Percentiles rank a stretch among this genome's conserved stretches.
These are phyloP conservation scores for Forsythia viridissima DNA, from an alignment of 257 asterid genomes.

Conservation along the genomic window DNA sequence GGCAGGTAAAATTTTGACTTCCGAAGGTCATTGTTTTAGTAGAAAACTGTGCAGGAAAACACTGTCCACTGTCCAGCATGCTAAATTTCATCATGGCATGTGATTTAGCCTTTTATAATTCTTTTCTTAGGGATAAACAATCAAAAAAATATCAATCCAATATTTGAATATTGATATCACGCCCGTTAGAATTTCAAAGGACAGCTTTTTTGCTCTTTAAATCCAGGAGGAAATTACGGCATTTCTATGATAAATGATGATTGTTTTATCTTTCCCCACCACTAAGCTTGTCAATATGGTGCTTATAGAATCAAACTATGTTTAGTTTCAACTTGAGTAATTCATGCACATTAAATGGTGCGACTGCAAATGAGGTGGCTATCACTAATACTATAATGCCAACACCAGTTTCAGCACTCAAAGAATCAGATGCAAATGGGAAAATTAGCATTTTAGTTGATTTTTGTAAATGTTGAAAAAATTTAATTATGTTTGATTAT, in stretches of 20 bases:
- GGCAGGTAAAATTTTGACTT: not conserved
- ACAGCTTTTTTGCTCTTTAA: not conserved
- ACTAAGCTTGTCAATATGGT: not conserved
- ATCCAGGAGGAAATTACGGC: not conserved
- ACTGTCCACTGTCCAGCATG: not conserved
- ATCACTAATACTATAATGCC: slow-evolving; percentile 14
- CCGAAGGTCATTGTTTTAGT: not conserved
- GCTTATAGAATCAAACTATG: not conserved
- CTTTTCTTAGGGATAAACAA: not conserved
- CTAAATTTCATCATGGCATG: not conserved
- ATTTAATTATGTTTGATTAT: not conserved
- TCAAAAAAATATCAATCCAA: too few species aligned
- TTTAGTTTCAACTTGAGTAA: not conserved
- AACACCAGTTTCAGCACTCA: slow-evolving; percentile 29
- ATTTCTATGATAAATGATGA: not conserved
- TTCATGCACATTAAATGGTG: slow-evolving; percentile 19
- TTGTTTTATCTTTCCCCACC: not conserved
- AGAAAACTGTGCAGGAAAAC: not conserved
- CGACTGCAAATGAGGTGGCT: slow-evolving; percentile 9
- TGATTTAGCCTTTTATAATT: not conserved
- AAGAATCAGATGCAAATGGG: slow-evolving; percentile 31
- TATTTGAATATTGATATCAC: too few species aligned
- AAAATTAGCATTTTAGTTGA: slow-evolving; percentile 35
- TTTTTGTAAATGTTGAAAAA: not conserved
- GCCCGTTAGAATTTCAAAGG: not conserved